These are phyloP conservation scores for Penstemon barbatus DNA, from an alignment of 257 asterid genomes.

Conservation along the genomic window DNA sequence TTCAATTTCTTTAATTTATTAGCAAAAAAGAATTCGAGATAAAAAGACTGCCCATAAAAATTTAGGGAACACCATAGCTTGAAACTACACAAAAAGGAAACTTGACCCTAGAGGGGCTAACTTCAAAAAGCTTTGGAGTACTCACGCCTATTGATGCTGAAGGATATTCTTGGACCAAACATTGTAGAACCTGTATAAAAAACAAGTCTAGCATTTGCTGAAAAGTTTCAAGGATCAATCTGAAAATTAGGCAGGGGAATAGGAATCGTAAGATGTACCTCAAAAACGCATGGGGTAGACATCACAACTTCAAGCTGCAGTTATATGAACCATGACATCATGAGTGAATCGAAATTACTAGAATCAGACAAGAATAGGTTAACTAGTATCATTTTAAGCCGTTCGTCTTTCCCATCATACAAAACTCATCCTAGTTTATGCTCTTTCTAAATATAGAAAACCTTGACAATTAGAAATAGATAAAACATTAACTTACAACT, in stretches of 20 bases:
- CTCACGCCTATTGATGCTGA: slow-evolving; percentile 70
- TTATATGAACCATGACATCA: slow-evolving; percentile 10
- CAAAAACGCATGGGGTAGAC: slow-evolving; percentile 75
- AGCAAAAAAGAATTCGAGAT: slow-evolving; percentile 1
- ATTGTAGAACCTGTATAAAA: slow-evolving; percentile 48
- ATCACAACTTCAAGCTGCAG: slow-evolving; percentile 76
- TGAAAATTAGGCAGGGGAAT: background rate
- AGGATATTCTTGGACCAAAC: slow-evolving; percentile 64
- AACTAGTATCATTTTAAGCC: no score
- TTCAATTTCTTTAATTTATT: background rate
- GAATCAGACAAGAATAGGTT: background rate
- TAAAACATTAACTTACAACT: slow-evolving; percentile 50
- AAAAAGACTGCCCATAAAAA: background rate
- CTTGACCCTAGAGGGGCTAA: slow-evolving; percentile 1
- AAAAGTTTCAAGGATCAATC: background rate
- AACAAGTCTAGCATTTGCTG: slow-evolving; percentile 10
- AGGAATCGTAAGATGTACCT: slow-evolving; percentile 42
- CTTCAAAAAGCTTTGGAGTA: slow-evolving; percentile 11
- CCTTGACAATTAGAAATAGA: background rate
- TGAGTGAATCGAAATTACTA: slow-evolving; percentile 12
- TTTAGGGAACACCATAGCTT: background rate
- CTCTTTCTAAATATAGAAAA: background rate
- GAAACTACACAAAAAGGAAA: background rate
- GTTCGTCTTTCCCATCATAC: background rate
- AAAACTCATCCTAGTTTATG: background rate